These are phyloP conservation scores for Pseudocohnilembus persalinus DNA, from an alignment of 169 alveolate genomes.

Conservation along the genomic window DNA sequence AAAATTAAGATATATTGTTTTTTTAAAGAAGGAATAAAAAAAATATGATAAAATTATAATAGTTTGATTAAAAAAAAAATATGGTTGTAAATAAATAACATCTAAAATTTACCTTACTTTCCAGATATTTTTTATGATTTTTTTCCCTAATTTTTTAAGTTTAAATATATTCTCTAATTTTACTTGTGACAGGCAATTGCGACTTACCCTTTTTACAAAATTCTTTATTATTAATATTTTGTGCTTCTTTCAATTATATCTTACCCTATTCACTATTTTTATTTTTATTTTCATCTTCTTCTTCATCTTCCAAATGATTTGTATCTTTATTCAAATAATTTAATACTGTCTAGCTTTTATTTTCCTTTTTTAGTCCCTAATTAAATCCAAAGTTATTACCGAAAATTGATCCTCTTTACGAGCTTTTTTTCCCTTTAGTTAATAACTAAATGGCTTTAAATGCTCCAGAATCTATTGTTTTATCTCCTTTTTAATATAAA, in stretches of 20 bases:
- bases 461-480: not conserved
- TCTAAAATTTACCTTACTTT: not conserved
- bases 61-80: too few relatives aligned
- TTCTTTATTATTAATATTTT: too few relatives aligned
- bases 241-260: too few relatives aligned
- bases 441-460: not conserved
- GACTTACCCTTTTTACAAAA: not conserved
- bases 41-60: too few relatives aligned
- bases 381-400: too few relatives aligned
- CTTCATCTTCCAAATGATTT: too few relatives aligned
- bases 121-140: not conserved
- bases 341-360: not conserved
- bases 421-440: not conserved
- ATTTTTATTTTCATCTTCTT: not conserved
- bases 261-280: too few relatives aligned
- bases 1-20: too few relatives aligned
- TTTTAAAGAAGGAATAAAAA: too few relatives aligned
- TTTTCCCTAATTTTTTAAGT: not conserved
- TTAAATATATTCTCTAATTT: not conserved
- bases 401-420: not conserved
- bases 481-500: not conserved
- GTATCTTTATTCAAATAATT: not conserved
- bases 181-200: not conserved
- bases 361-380: not conserved
- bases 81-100: not conserved